Evolutionary conservation across 306 rosid species (phyloP), one percentile per base, ranked within the genome.

Genomic region (Pachyrhizus erosus): DNA sequence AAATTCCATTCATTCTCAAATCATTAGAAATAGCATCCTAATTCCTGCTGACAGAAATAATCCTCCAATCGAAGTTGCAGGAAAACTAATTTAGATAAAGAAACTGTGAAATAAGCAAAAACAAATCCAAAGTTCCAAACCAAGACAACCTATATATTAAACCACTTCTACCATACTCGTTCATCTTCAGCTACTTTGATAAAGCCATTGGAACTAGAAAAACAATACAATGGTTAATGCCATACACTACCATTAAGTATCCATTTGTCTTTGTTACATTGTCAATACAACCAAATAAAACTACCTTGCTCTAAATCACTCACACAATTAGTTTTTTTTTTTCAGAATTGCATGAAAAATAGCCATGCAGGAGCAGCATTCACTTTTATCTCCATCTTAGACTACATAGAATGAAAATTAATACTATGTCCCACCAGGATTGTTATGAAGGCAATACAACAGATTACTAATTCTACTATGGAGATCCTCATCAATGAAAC

Each of bases 351-450:
- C 80, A 15, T 58, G 27, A 58, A 14, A 73, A 76, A 60, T 60
- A 58, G 71, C 27, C 27, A 60, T 24, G 18, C 40, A 64, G 64
- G 46, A 77, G 48, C 48, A 27, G 17, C 34, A 78, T 14, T 78
- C 52, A 78, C 82, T 48, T 66, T 48, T 66, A 18, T 78, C 23
- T n/a, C 65, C 82, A 49, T 78, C 51, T 31, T 49, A 48, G 39
- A 78, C 65, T 65, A 48, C 26, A 15, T 24, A n/a, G 61, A 61
- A 27, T 45, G 29, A 24, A 37, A 37, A 34, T 37, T 7, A 60
- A 76, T 60, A 26, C 66, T 23, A 42, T 42, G 15, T 60, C 71
- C 65, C 33, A 73, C 31, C 34, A 73, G 64, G 31, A 40, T 5
- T 67, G 76, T 45, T 45, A 61, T 45, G 18, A 40, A 58, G 9